Conservation (phyloP, 2,329 filamentous ascomycete genomes). For the Monosporascus sp. region DNA sequence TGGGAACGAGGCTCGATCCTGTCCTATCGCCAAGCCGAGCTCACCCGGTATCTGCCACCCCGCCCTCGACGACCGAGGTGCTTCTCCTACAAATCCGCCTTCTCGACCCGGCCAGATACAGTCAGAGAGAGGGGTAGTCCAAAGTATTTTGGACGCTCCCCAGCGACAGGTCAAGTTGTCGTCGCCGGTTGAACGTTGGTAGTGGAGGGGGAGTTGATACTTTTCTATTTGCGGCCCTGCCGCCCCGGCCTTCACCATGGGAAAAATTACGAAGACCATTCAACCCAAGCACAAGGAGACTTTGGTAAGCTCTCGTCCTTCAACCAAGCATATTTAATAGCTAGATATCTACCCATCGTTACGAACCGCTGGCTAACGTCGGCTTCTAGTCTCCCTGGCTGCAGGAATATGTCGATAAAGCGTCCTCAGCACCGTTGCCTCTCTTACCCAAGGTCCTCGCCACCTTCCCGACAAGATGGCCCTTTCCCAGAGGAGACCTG, state of each 20-base stretch:
- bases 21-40: background rate
- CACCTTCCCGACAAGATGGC: slow-evolving; percentile 84
- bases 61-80: background rate
- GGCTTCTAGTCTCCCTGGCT: slow-evolving; percentile 74
- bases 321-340: too few species aligned
- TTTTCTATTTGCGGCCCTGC: slow-evolving; percentile 48
- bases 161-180: slow-evolving; percentile 31
- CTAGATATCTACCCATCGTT: slow-evolving; percentile 3
- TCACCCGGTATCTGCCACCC: background rate
- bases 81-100: background rate
- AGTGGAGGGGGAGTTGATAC: slow-evolving; percentile 53
- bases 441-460: slow-evolving; percentile 71
- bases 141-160: slow-evolving; percentile 23
- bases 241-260: slow-evolving; percentile 56
- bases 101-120: background rate
- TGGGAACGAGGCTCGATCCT: background rate
- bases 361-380: slow-evolving; percentile 9
- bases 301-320: slow-evolving; percentile 43
- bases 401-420: slow-evolving; percentile 69
- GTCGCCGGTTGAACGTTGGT: slow-evolving; percentile 34
- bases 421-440: slow-evolving; percentile 64
- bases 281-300: slow-evolving; percentile 63
- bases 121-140: slow-evolving; percentile 19
- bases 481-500: slow-evolving; percentile 88
- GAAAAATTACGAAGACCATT: slow-evolving; percentile 63